Evolutionary conservation across 148 eudicot species (phyloP), one percentile per base, ranked within the genome.

Genomic region (Rhododendron ovatum): DNA sequence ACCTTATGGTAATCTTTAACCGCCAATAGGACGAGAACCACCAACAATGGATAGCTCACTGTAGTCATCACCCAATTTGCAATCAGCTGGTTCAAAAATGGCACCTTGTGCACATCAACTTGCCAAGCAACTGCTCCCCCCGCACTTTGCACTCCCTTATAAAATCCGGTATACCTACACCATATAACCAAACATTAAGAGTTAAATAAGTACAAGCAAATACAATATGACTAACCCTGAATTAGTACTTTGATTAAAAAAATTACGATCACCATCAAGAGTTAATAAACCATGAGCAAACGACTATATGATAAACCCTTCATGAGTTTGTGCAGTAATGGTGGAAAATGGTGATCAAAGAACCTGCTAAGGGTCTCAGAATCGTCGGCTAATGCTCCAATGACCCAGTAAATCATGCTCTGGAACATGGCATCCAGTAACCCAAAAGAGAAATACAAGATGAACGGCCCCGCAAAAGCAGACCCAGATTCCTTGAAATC

Each of bases 41-140:
- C 88, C 89, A 97, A 86, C 57, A 95, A 84, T 30, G 99, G 99
- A 83, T 92, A 97, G 88, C 99, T 95, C 43, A 91, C 80, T 13
- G 98, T 92, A 37, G 95, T 92, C 73, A 97, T 85, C 24, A 77
- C 90, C 99, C 99, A 97, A 83, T 93, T 97, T 10, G 90, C 86
- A 73, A 93, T 89, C 78, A 97, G 82, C 86, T 97, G 92, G 78
- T 88, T 88, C 78, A 94, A 41, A 83, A 89, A 94, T 10, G 98
- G 90, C 50, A 92, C 95, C 12, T 89, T 89, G 82, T 94, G 95
- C 17, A 90, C 88, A 89, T 97, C 99, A 35, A 97, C 78, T 89
- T 97, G 99, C 99, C 98, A 97, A 37, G 99, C 95, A 71, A 95
- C 91, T 37, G 98, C 99, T 8, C 94, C 98, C 55, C 99, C 99